Evolutionary conservation across 192 early-diverging fungal species (phyloP), one percentile per base, ranked within the genome.

Genomic region (Podila clonocystis): DNA sequence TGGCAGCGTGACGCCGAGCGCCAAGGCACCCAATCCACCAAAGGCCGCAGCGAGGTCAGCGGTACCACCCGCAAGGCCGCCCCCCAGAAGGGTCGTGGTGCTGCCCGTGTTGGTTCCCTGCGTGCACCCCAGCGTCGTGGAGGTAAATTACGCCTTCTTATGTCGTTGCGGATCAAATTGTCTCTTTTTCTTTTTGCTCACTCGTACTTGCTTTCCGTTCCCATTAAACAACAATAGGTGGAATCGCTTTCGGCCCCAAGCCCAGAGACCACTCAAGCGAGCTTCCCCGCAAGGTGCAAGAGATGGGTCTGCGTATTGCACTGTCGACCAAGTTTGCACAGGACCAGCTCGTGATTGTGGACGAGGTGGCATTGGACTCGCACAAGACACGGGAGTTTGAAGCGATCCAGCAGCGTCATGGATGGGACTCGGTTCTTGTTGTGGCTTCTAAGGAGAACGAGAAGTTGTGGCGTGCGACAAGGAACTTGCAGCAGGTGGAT

Each of bases 11-110:
- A 93, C 71, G 86, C 87, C 82, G 72, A 83, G 82, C 89, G 92
- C 62, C 92, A 93, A 77, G 96, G 96, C 50, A 99, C 97, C 11
- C 92, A 93, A 59, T 91, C 87, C 58, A 90, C 95, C 34, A 96
- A 95, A 73, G 86, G 87, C 20, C 87, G 93, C 65, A 88, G 91
- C 50, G 94, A 96, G 72, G 96, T 98, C 34, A 87, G 94, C 28
- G 96, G 96, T 38, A 91, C 94, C 1, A 89, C 91, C 49, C 79
- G 89, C 52, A 98, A 98, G 83, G 84, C 88, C 15, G 91, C 91
- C 58, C 94, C 93, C 36, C 97, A 98, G 82, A 98, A 98, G 83
- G 97, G 97, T 19, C 88, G 96, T 33, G 97, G 97, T 78, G 90
- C 87, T 76, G 96, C 97, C n/a, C 88, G 97, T 68, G 91, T 95